These are phyloP conservation scores for Aspergillus ochraceoroseus DNA, from an alignment of 2,329 filamentous ascomycete species.

Conservation along the genomic window DNA sequence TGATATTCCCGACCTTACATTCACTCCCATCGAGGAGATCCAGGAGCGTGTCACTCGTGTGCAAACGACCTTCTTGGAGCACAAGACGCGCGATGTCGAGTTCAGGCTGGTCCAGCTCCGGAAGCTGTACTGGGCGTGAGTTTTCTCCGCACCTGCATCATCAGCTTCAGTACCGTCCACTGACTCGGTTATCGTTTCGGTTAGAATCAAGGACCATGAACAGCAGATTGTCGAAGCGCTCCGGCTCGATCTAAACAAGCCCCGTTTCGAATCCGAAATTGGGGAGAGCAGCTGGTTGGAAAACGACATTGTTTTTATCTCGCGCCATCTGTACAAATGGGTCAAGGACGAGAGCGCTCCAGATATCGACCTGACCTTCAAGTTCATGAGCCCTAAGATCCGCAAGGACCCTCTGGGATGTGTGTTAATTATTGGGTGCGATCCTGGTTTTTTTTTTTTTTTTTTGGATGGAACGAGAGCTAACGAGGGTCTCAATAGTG, in stretches of 20 bases:
- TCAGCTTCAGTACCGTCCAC: conserved; percentile 13
- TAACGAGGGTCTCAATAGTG: conserved; percentile 40
- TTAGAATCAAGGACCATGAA: conserved; percentile 68
- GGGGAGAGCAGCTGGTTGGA: conserved; percentile 73
- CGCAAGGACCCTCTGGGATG: conserved; percentile 82
- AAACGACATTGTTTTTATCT: conserved; percentile 73
- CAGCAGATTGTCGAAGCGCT: conserved; percentile 69
- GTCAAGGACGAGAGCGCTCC: conserved; percentile 71
- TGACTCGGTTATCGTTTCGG: no score
- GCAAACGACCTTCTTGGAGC: conserved; percentile 66
- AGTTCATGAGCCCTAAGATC: conserved; percentile 66
- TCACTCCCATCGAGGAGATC: conserved; percentile 64
- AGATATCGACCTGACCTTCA: conserved; percentile 65
- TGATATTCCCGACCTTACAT: conserved; percentile 48
- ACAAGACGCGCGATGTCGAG: conserved; percentile 75
- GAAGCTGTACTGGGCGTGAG: conserved; percentile 84
- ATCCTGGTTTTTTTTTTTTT: conserved; percentile 5
- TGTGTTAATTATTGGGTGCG: conserved; percentile 74
- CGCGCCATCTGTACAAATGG: conserved; percentile 74
- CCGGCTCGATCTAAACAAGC: conserved; percentile 72
- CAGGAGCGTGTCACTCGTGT: conserved; percentile 55
- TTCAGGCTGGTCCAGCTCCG: conserved; percentile 82
- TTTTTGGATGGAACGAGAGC: background rate
- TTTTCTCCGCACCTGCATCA: conserved; percentile 7
- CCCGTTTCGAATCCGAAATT: conserved; percentile 66